Percentiles rank a stretch among this genome's conserved stretches.
These are phyloP conservation scores for Parmales sp. DNA, from an alignment of 108 stramenopile genomes.

Conservation along the genomic window DNA sequence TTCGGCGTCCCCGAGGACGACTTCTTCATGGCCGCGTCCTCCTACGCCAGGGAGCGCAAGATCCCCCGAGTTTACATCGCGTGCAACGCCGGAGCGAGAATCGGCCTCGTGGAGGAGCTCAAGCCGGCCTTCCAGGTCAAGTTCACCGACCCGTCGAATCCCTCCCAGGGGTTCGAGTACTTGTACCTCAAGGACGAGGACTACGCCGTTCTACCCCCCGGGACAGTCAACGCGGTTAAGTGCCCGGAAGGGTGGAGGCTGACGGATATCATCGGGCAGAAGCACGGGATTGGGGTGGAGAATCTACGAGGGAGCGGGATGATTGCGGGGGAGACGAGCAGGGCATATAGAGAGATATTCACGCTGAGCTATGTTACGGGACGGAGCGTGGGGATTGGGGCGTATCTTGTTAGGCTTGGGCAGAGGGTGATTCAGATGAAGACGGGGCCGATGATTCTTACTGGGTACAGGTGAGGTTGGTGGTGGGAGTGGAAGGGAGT, in stretches of 20 bases:
- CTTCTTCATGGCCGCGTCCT: constrained; percentile 78
- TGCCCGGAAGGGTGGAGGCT: constrained; percentile 77
- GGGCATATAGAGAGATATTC: constrained; percentile 92
- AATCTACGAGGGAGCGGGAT: constrained; percentile 92
- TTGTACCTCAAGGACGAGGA: constrained; percentile 84
- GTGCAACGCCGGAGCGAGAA: constrained; percentile 93
- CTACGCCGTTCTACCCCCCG: constrained; percentile 75
- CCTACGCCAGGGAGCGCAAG: constrained; percentile 76
- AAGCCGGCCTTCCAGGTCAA: constrained; percentile 90
- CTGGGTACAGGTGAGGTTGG: too few relatives aligned
- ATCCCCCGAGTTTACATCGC: constrained; percentile 91
- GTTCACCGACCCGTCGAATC: constrained; percentile 72
- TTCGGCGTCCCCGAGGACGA: constrained; percentile 95
- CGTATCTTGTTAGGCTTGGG: constrained; percentile 83
- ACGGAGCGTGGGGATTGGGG: constrained; percentile 88
- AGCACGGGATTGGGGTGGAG: constrained; percentile 94
- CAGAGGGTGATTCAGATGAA: constrained; percentile 88
- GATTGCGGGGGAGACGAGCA: constrained; percentile 95
- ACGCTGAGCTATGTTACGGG: constrained; percentile 93
- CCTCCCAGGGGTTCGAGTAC: constrained; percentile 90
- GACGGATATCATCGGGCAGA: constrained; percentile 84
- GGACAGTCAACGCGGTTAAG: constrained; percentile 74
- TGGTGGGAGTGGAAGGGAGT: too few relatives aligned
- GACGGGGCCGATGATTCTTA: constrained; percentile 84
- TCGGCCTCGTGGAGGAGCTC: constrained; percentile 93